Evolutionary conservation across 495 filamentous ascomycete species (phyloP).

Genomic region (Copromyces sp.): DNA sequence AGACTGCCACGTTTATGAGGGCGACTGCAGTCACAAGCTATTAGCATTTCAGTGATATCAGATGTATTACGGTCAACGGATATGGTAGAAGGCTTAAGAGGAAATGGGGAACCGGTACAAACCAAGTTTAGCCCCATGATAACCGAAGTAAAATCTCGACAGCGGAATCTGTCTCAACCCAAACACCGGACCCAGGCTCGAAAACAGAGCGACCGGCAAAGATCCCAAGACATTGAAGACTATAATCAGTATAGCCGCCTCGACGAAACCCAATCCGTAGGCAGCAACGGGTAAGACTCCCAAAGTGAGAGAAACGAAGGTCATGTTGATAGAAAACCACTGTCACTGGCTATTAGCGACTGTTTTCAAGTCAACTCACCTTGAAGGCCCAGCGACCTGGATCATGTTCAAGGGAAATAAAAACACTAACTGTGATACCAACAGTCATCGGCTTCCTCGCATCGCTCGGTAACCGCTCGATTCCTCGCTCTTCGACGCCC

Average conservation of each 20-base stretch:
- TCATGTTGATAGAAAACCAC: constrained; percentile 83
- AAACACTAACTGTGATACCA: constrained; percentile 56
- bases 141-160: constrained; percentile 76
- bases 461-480: constrained; percentile 66
- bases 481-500: constrained; percentile 68
- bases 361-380: not conserved
- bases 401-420: not conserved
- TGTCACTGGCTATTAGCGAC: constrained; percentile 20
- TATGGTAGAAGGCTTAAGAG: not conserved
- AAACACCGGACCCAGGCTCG: constrained; percentile 66
- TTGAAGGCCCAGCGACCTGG: not conserved
- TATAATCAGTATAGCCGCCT: constrained; percentile 58
- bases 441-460: constrained; percentile 58
- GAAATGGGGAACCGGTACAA: constrained; percentile 22
- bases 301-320: constrained; percentile 72
- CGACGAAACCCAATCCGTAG: constrained; percentile 63
- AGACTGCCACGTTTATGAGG: constrained; percentile 65
- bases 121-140: constrained; percentile 61
- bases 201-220: constrained; percentile 69
- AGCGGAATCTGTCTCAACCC: constrained; percentile 80
- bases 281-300: constrained; percentile 59
- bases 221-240: constrained; percentile 73
- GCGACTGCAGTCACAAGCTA: constrained; percentile 39
- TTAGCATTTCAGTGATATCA: not conserved
- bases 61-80: not conserved